Base-by-base conservation (phyloP, 2,329 filamentous ascomycete genomes). In the Myotisia sp. region DNA sequence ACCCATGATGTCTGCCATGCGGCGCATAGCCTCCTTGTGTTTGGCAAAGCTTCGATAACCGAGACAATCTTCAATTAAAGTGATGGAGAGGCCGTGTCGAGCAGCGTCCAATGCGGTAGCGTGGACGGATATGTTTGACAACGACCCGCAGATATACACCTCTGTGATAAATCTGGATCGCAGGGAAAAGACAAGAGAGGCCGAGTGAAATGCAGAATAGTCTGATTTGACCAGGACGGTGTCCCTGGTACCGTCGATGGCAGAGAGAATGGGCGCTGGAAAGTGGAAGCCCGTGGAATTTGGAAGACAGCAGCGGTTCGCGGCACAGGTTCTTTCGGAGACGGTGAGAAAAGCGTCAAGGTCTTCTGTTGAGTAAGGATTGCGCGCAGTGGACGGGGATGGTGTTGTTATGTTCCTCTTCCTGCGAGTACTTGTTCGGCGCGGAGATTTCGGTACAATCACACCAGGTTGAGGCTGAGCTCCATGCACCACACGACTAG, bases 101-200 rank as follows among this genome's bases (percentile, higher is more conserved):
- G 83, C 86, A 7, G 87, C 90, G 50, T 94, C 90, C 42, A 92
- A 67, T 3, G 85, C 85, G 1, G 87, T 94, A 5, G 90, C 87
- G 51, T 90, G 85, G 29, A 95, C 76, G 20, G 85, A 86, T 22
- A 92, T 65, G 48, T 95, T 94, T 27, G 79, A 82, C 31, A 92
- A 68, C 28, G 80, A 79, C 14, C 90, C 90, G 49, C 82, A 92
- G 16, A 95, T 71, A 56, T 81, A 94, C 8, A 98, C 64, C 48
- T 94, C 81, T 2, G 85, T 93, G 38, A 92, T 74, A 44, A 94
- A 76, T 42, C 76, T 80, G n/a, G 76, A 75, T n/a, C 86, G 74
- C 29, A 95, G 61, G n/a, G 74, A 67, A 32, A 79, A 67, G 5
- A 95, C 67, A 10, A 95, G 65, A 31, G 71, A 69, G 0, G 78